These are phyloP conservation scores for Nicotiana knightiana DNA, from an alignment of 257 asterid species.

Conservation along the genomic window DNA sequence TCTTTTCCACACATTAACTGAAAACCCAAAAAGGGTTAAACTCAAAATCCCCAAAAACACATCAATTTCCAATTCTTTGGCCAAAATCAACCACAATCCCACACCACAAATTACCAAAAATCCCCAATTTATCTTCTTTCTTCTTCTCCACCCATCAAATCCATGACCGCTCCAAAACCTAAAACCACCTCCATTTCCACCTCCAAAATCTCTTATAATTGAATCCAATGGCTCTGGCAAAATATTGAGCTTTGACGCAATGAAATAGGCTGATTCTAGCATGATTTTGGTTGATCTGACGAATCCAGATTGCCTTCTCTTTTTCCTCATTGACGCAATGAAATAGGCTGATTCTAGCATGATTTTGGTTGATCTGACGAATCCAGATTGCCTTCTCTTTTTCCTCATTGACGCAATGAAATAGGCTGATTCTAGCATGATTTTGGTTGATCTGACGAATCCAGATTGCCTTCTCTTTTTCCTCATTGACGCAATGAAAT, in stretches of 20 bases:
- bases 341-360: constrained; percentile 50
- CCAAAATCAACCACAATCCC: constrained; percentile 39
- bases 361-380: constrained; percentile 39
- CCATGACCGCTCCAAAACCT: constrained; percentile 44
- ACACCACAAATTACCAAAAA: constrained; percentile 30
- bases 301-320: constrained; percentile 30
- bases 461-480: constrained; percentile 34
- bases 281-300: constrained; percentile 39
- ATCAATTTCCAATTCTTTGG: constrained; percentile 34
- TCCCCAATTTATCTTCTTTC: constrained; percentile 27
- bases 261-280: constrained; percentile 50
- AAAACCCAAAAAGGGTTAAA: constrained; percentile 48
- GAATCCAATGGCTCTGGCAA: constrained; percentile 63
- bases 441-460: constrained; percentile 38
- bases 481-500: constrained; percentile 56
- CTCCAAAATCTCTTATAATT: constrained; percentile 50
- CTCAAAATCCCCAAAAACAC: constrained; percentile 37
- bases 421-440: constrained; percentile 52
- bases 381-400: constrained; percentile 33
- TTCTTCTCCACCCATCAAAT: constrained; percentile 51
- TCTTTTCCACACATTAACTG: constrained; percentile 47
- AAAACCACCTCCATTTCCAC: constrained; percentile 42
- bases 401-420: constrained; percentile 62
- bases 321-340: constrained; percentile 67
- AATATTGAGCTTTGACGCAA: constrained; percentile 59